phyloP scores from a whole-genome alignment of 2,329 filamentous ascomycete species.

The Calycina marina region DNA sequence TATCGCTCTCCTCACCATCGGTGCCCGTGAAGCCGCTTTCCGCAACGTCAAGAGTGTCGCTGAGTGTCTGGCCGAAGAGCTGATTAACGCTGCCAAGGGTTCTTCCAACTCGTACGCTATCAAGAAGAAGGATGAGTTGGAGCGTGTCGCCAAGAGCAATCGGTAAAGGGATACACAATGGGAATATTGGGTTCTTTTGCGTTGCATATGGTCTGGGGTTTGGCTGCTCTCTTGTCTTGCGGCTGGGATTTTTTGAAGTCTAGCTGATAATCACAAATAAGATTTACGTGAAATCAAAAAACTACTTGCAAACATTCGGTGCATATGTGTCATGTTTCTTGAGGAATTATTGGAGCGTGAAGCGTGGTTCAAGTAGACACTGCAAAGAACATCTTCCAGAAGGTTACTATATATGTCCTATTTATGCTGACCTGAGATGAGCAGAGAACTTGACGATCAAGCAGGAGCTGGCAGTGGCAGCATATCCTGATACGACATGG shows the following conservation, averaged over 20 bases:
- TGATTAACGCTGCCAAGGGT: constrained; percentile 99
- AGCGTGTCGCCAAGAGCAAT: constrained; percentile 99
- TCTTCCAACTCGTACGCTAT: constrained; percentile 99
- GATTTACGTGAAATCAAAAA: neutral
- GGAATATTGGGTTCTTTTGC: constrained; percentile 12
- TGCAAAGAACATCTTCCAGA: too few relatives aligned
- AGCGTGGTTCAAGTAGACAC: too few relatives aligned
- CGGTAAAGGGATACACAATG: constrained; percentile 56
- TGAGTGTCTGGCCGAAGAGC: constrained; percentile 98
- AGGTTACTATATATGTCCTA: too few relatives aligned
- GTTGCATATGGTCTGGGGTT: constrained; percentile 21
- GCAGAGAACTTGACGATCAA: too few relatives aligned
- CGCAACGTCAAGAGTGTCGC: constrained; percentile 99
- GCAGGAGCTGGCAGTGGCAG: too few relatives aligned
- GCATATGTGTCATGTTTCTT: too few relatives aligned
- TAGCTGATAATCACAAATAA: neutral
- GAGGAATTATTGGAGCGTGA: too few relatives aligned
- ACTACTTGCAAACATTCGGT: too few relatives aligned
- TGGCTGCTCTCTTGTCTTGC: constrained; percentile 1
- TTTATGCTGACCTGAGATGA: too few relatives aligned
- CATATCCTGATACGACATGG: too few relatives aligned
- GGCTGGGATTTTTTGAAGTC: neutral
- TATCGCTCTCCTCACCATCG: constrained; percentile 96
- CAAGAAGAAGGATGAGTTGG: constrained; percentile 99
- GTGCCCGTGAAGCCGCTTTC: constrained; percentile 97